Conservation (phyloP, 2,329 filamentous ascomycete genomes). For the Taxawa tesnikishii region DNA sequence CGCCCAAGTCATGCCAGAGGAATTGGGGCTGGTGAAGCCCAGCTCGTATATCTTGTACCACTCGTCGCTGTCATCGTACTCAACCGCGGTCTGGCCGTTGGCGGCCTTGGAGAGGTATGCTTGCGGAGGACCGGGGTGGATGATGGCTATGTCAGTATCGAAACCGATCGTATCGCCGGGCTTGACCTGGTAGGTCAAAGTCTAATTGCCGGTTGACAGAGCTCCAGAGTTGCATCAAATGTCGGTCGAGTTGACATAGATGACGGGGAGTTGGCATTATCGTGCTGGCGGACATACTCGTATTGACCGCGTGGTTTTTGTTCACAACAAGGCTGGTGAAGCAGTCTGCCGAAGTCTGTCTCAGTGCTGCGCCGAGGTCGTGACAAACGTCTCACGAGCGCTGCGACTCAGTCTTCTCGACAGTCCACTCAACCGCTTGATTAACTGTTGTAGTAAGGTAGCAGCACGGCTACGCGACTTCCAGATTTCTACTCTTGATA, state of each 20-base stretch:
- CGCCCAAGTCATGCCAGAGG: too few relatives aligned
- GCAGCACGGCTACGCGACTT: too few relatives aligned
- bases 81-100: constrained; percentile 6
- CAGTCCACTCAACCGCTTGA: too few relatives aligned
- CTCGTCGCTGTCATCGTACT: too few relatives aligned
- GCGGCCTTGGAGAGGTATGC: constrained; percentile 15
- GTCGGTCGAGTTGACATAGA: constrained; percentile 19
- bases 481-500: too few relatives aligned
- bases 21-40: constrained; percentile 23
- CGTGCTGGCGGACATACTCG: constrained; percentile 35
- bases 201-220: constrained; percentile 17
- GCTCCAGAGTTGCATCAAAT: constrained; percentile 24
- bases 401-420: too few relatives aligned
- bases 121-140: constrained; percentile 12
- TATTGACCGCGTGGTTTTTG: constrained; percentile 29
- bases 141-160: constrained; percentile 10
- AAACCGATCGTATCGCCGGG: constrained; percentile 10
- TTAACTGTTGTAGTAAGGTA: too few relatives aligned
- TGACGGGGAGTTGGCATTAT: constrained; percentile 24
- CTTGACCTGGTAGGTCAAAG: constrained; percentile 5
- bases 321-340: constrained; percentile 28
- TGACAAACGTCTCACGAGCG: too few relatives aligned
- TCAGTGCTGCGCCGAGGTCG: too few relatives aligned
- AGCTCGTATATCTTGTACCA: constrained; percentile 7
- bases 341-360: too few relatives aligned